Evolutionary conservation across 2,329 filamentous ascomycete species (phyloP).

Genomic region (Aureobasidium sp.): DNA sequence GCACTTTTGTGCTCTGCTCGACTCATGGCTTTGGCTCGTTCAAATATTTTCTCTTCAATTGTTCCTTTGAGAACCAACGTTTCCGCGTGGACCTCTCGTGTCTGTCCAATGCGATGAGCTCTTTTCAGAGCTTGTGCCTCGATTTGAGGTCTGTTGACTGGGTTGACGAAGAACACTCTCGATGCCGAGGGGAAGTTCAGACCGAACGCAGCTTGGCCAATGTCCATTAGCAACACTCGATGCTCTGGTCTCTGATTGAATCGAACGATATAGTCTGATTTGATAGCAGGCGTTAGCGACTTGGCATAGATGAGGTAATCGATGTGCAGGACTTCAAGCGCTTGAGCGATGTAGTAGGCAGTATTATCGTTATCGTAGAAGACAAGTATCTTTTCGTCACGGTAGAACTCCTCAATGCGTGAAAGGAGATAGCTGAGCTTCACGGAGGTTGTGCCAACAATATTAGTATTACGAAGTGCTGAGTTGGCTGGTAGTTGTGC

Average conservation of each 20-base stretch:
- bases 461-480: slow-evolving; percentile 51
- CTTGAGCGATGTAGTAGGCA: slow-evolving; percentile 77
- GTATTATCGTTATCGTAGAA: slow-evolving; percentile 89
- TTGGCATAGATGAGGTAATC: slow-evolving; percentile 62
- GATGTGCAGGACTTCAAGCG: slow-evolving; percentile 64
- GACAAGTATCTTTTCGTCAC: slow-evolving; percentile 76
- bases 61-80: slow-evolving; percentile 74
- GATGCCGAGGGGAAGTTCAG: slow-evolving; percentile 79
- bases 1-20: slow-evolving; percentile 50
- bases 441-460: slow-evolving; percentile 75
- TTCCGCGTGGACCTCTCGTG: slow-evolving; percentile 70
- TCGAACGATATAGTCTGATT: slow-evolving; percentile 67
- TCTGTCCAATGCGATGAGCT: slow-evolving; percentile 80
- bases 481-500: slow-evolving; percentile 35
- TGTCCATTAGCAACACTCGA: slow-evolving; percentile 80
- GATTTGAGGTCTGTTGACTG: slow-evolving; percentile 74
- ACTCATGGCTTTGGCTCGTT: slow-evolving; percentile 68
- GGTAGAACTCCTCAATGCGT: slow-evolving; percentile 59
- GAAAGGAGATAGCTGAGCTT: slow-evolving; percentile 84
- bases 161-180: slow-evolving; percentile 81
- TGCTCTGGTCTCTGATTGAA: slow-evolving; percentile 67
- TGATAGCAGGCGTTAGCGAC: slow-evolving; percentile 51
- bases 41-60: slow-evolving; percentile 77
- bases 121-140: slow-evolving; percentile 90
- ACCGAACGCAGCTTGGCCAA: slow-evolving; percentile 82